These are phyloP conservation scores for Amanita fuliginea DNA, from an alignment of 768 basidiomycete genomes.

Conservation along the genomic window DNA sequence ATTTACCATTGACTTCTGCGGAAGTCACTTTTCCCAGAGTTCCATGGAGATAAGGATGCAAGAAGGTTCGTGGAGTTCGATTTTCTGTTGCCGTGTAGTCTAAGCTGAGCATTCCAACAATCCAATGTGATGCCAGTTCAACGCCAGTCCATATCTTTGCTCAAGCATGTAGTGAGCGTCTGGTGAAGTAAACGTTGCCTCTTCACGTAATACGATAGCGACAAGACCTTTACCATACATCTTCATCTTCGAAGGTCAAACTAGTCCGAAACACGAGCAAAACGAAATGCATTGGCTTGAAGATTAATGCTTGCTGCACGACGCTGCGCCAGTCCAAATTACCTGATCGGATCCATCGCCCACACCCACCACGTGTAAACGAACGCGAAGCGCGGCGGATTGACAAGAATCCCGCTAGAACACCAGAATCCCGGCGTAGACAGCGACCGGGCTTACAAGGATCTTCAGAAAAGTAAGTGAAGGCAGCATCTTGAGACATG, in stretches of 20 bases:
- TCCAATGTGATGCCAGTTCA: no score
- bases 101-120: no score
- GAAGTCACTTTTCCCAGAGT: not conserved
- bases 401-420: constrained; percentile 4
- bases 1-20: not conserved
- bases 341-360: not conserved
- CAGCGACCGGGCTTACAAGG: not conserved
- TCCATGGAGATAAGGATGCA: not conserved
- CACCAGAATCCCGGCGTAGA: not conserved
- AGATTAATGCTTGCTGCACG: no score
- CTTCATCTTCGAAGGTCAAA: no score
- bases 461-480: not conserved
- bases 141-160: no score
- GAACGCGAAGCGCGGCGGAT: not conserved
- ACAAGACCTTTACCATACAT: no score
- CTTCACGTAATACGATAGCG: no score
- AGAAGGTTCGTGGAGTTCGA: not conserved
- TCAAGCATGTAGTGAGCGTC: no score
- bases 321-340: no score
- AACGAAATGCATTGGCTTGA: no score
- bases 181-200: no score
- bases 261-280: no score
- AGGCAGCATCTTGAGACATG: not conserved
- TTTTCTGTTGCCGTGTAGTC: not conserved
- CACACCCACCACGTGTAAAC: not conserved